A percentile compares a stretch with the other conserved stretches of the same genome.
phyloP scores from a whole-genome alignment of 2,329 filamentous ascomycete species.

The Paramyrothecium roridum region DNA sequence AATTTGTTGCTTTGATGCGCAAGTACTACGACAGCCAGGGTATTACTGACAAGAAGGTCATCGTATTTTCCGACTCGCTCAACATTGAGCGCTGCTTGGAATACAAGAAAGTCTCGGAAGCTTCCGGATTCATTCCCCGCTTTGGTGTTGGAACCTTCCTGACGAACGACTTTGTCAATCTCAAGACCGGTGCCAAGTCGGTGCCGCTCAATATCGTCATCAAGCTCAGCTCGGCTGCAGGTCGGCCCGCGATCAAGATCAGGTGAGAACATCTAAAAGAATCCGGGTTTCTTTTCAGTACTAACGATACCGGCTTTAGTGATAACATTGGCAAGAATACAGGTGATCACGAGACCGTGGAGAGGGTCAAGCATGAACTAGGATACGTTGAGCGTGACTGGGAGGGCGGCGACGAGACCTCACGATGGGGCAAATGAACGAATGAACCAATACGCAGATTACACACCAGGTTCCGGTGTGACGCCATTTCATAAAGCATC shows the following conservation, averaged over 20 bases:
- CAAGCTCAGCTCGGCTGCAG: constrained; percentile 83
- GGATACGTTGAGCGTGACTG: constrained; percentile 85
- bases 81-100: constrained; percentile 88
- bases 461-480: too few species aligned
- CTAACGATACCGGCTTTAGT: constrained; percentile 22
- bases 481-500: too few species aligned
- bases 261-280: constrained; percentile 36
- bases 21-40: constrained; percentile 75
- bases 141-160: constrained; percentile 96
- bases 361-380: constrained; percentile 78
- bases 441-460: neutral
- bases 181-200: constrained; percentile 75
- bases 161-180: constrained; percentile 86
- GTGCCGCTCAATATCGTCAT: constrained; percentile 96
- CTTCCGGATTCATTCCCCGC: constrained; percentile 75
- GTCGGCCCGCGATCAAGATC: constrained; percentile 85
- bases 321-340: constrained; percentile 94
- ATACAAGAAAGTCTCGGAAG: constrained; percentile 82
- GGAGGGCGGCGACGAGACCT: constrained; percentile 79
- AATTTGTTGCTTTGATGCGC: constrained; percentile 75
- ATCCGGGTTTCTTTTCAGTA: neutral
- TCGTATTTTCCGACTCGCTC: constrained; percentile 94
- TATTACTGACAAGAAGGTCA: constrained; percentile 76
- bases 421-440: constrained; percentile 65
- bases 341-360: constrained; percentile 74